These are phyloP conservation scores for Colletotrichum tamarilloi DNA, from an alignment of 2,329 filamentous ascomycete genomes.

Conservation along the genomic window DNA sequence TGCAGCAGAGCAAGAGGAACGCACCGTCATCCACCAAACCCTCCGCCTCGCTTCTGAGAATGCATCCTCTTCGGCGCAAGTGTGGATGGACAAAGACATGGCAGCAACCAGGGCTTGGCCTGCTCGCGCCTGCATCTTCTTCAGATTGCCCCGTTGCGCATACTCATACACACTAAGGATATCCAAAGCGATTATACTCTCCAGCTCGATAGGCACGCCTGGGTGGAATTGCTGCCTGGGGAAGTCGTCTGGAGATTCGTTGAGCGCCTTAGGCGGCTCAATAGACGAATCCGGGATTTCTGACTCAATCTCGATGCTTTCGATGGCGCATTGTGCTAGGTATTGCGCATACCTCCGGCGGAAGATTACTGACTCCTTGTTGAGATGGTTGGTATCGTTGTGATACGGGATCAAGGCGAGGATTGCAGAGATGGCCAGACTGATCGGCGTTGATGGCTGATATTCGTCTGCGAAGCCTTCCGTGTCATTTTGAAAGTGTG, in stretches of 20 bases:
- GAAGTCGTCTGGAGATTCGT: conserved; percentile 45
- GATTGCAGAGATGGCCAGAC: conserved; percentile 60
- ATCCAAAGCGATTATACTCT: conserved; percentile 59
- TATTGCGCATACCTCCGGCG: conserved; percentile 60
- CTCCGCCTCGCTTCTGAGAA: conserved; percentile 58
- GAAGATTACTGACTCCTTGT: conserved; percentile 53
- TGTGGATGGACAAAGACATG: conserved; percentile 57
- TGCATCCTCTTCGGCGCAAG: conserved; percentile 49
- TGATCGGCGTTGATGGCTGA: conserved; percentile 55
- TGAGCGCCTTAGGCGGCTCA: conserved; percentile 56
- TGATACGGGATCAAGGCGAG: conserved; percentile 59
- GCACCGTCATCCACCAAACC: conserved; percentile 64
- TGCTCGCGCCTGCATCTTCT: conserved; percentile 61
- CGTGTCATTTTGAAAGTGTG: conserved; percentile 49
- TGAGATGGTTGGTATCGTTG: conserved; percentile 48
- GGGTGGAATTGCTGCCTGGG: conserved; percentile 56
- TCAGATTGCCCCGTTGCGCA: conserved; percentile 62
- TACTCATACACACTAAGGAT: conserved; percentile 64
- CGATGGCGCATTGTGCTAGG: conserved; percentile 58
- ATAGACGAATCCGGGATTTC: conserved; percentile 58
- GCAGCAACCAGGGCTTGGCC: conserved; percentile 59
- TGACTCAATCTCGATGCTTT: conserved; percentile 59
- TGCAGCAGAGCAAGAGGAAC: conserved; percentile 22
- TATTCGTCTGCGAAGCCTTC: conserved; percentile 47
- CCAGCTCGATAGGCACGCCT: conserved; percentile 55